phyloP scores from a whole-genome alignment of 768 basidiomycete genomes.

The Nidularia sp. region DNA sequence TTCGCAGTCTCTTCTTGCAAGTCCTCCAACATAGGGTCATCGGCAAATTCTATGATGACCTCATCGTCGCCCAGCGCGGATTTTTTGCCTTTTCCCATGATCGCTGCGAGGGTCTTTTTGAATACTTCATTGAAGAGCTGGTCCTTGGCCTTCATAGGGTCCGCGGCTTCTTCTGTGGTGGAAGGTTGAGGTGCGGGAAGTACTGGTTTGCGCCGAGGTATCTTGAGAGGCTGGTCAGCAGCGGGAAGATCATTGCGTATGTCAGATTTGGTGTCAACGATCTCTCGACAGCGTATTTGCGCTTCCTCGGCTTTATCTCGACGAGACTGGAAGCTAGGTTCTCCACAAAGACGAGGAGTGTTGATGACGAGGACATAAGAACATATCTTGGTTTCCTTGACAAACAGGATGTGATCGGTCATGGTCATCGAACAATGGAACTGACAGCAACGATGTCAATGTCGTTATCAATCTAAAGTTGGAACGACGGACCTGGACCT shows the following conservation, averaged over 20 bases:
- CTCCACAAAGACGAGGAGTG: constrained; percentile 89
- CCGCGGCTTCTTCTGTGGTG: background rate
- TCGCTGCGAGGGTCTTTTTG: constrained; percentile 32
- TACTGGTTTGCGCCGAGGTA: constrained; percentile 44
- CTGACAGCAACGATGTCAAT: constrained; percentile 32
- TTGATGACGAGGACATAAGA: constrained; percentile 92
- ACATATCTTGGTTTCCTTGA: constrained; percentile 93
- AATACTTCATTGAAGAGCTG: constrained; percentile 28
- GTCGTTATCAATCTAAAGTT: constrained; percentile 4
- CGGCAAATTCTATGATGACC: constrained; percentile 42
- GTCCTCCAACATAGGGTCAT: constrained; percentile 35
- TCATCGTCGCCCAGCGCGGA: constrained; percentile 19
- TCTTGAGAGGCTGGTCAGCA: constrained; percentile 52
- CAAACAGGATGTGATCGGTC: constrained; percentile 84
- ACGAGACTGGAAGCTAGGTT: constrained; percentile 86
- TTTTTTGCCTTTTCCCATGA: constrained; percentile 19
- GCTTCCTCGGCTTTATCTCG: constrained; percentile 64
- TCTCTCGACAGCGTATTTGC: constrained; percentile 74
- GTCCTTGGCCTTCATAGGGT: constrained; percentile 13
- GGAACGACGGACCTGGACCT: constrained; percentile 75
- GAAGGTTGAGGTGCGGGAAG: constrained; percentile 31
- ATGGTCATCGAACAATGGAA: constrained; percentile 96
- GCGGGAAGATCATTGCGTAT: constrained; percentile 35
- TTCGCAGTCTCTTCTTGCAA: constrained; percentile 33
- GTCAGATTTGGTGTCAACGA: constrained; percentile 40